Evolutionary conservation across 768 basidiomycete genomes (phyloP), one percentile per base, ranked within the genome.

Genomic region (Tulasnella sp.): DNA sequence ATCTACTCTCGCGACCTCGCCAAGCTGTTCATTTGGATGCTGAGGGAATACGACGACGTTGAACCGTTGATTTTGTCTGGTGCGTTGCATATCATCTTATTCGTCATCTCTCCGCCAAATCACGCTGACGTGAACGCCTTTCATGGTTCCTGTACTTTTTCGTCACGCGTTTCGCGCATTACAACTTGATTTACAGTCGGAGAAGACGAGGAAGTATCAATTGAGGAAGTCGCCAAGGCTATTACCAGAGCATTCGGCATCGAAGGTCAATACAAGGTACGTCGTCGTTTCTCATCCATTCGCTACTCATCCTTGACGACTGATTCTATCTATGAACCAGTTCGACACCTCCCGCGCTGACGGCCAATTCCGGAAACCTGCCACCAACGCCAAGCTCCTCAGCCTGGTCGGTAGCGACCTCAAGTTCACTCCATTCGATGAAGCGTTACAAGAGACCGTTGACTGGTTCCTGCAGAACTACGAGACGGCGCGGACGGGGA

Each of bases 1-100:
- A n/a, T n/a, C 86, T 98, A 96, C 87, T 98, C 97, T n/a, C 89
- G 91, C 75, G 96, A 99, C 86, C 92, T 98, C 75, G 97, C 96
- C 69, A 97, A 95, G 86, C 89, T 97, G 79, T 97, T 98, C 89
- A 93, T 98, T 85, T 96, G 95, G 96, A 91, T 92, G 89, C 86
- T 97, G 82, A 89, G 94, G 72, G 93, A 97, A 84, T 98, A 99
- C 85, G 90, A 96, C 77, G 93, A 95, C 83, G 93, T 97, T 76
- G 96, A 97, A 83, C 97, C 97, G 7, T 87, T 98, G 85, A 98
- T 98, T 83, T 89, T 98, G 24, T 96, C 95, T 7, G 94, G 95
- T 93, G 82, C 31, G 86, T 83, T 20, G 34, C 42, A 46, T 78
- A 31, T 22, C 48, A 24, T n/a, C n/a, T n/a, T n/a, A n/a, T n/a